Base-by-base conservation (phyloP, 768 basidiomycete species). In the Leccinum olivaceopallidum region DNA sequence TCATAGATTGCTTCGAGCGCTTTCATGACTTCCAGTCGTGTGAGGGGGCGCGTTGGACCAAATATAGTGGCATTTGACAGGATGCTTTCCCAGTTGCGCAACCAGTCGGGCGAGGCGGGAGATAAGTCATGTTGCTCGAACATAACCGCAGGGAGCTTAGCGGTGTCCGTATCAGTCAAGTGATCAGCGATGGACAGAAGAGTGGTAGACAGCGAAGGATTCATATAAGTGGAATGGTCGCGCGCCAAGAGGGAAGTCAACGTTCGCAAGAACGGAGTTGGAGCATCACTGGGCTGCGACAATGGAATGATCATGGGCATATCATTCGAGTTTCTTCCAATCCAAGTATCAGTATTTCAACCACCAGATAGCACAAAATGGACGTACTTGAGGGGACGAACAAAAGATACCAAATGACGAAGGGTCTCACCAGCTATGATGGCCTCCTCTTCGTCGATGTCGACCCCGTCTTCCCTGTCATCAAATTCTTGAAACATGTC, bases 401-500 rank as follows among this genome's bases (percentile, higher is more conserved):
- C 73, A 65, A 87, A 89, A 37, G 78, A 80, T 18, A 81, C 81
- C 12, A 92, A 78, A 59, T 85, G 80, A 48, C 76, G 78, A 51
- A 92, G 69, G 2, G 84, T 85, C 65, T 84, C 80, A 0, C 88
- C 89, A 9, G 90, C 78, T 30, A 86, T 83, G 47, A 70, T 76
- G 13, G 86, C 84, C 67, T 90, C 90, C 64, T 90, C 87, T 60
- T 88, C 85, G 56, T 89, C 87, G 65, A 89, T 70, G 56, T 71
- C 69, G 12, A 71, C 65, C 3, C 71, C 81, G 39, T 91, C 88
- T 12, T 86, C 86, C 58, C 83, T 78, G 22, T 83, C 81, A 62
- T 91, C 89, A 53, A 88, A 79, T 63, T 90, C 89, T 65, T 89
- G 86, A 14, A 90, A 80, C 5, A 90, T 80, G 63, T 92, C 91